Conservation (phyloP, 768 basidiomycete species). For the Hebeloma cylindrosporum region DNA sequence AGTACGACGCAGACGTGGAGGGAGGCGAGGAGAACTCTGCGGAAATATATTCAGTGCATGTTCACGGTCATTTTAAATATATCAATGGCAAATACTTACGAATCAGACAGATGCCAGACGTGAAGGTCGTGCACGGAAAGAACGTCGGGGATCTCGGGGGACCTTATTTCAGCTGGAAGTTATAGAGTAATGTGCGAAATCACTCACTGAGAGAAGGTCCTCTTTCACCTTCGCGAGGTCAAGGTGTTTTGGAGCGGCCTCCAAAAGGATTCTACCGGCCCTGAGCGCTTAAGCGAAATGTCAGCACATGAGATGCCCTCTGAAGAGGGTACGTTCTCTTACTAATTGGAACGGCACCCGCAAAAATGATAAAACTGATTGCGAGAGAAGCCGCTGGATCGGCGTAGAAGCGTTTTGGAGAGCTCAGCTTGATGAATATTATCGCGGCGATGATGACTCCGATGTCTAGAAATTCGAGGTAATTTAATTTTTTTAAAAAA, state of each 20-base stretch:
- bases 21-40: constrained; percentile 52
- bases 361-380: constrained; percentile 54
- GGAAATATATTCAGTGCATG: neutral
- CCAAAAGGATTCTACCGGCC: constrained; percentile 50
- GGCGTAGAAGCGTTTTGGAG: constrained; percentile 49
- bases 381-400: constrained; percentile 52
- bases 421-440: constrained; percentile 47
- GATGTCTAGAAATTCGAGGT: constrained; percentile 36
- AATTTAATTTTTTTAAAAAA: neutral
- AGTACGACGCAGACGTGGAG: constrained; percentile 52
- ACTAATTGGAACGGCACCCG: constrained; percentile 54
- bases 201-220: constrained; percentile 44
- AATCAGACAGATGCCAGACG: constrained; percentile 57
- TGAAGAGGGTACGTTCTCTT: constrained; percentile 14
- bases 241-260: constrained; percentile 50
- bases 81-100: constrained; percentile 32
- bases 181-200: constrained; percentile 8
- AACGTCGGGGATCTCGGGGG: constrained; percentile 42
- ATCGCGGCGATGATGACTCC: constrained; percentile 53
- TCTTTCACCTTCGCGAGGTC: constrained; percentile 49
- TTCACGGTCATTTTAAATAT: constrained; percentile 13
- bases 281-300: constrained; percentile 35
- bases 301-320: neutral
- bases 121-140: constrained; percentile 51
- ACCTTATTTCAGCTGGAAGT: constrained; percentile 1